Evolutionary conservation across 495 filamentous ascomycete genomes (phyloP).

Genomic region (Tetracladium setigerum): DNA sequence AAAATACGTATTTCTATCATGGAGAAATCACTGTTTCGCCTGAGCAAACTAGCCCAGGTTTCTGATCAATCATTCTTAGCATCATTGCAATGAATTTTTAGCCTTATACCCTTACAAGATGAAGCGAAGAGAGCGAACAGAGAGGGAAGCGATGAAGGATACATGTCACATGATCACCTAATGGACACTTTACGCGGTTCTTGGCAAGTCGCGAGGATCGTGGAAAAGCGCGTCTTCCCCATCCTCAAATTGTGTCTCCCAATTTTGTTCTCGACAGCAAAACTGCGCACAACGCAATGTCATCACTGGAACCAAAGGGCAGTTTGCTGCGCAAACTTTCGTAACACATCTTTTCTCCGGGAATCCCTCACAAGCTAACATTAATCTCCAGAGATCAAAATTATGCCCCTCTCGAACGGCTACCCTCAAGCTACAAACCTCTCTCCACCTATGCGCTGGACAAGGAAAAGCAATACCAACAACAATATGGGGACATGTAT

Average conservation of each 20-base stretch:
- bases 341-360: constrained; percentile 20
- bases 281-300: constrained; percentile 7
- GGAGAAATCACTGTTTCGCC: too few relatives aligned
- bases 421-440: constrained; percentile 63
- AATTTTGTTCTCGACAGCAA: not conserved
- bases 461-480: constrained; percentile 71
- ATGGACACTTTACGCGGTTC: too few relatives aligned
- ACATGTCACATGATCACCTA: too few relatives aligned
- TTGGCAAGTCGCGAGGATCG: too few relatives aligned
- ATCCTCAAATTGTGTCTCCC: not conserved
- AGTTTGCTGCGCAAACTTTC: constrained; percentile 32
- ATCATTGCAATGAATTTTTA: too few relatives aligned
- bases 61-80: too few relatives aligned
- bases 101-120: too few relatives aligned
- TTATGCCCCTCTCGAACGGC: constrained; percentile 31
- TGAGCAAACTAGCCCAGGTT: too few relatives aligned
- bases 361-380: constrained; percentile 8
- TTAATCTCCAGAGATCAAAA: constrained; percentile 28
- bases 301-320: constrained; percentile 14
- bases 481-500: constrained; percentile 97
- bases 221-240: not conserved
- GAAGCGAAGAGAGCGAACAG: too few relatives aligned
- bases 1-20: too few relatives aligned
- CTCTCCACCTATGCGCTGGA: constrained; percentile 65
- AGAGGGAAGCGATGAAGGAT: too few relatives aligned